Evolutionary conservation across 2,329 filamentous ascomycete species (phyloP), one percentile per base, ranked within the genome.

Genomic region (Calonectria multiphialidica): DNA sequence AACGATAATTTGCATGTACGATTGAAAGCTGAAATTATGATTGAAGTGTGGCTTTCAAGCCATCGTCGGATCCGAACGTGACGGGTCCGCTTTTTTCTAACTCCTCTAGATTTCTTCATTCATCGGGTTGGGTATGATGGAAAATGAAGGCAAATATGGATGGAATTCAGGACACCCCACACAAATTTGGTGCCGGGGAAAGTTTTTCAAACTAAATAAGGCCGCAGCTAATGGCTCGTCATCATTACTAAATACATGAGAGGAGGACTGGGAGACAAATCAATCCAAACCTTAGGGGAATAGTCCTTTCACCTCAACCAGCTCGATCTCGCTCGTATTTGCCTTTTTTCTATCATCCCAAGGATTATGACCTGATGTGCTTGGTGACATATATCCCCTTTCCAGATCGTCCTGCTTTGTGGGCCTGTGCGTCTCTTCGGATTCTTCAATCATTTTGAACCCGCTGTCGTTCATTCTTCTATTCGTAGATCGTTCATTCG

Each of bases 291-390:
- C 16, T 50, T 15, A 50, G 47, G 13, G 23, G 25, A 18, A 30
- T 18, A n/a, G 28, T 8, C 25, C 16, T 18, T 50, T 50, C 47
- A 30, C 47, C 7, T n/a, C 25, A 12, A 55, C 42, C 55, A 74
- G 28, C 49, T 74, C 72, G 8, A 74, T 49, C 10, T 74, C 70
- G 21, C 72, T 72, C 16, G 66, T 66, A 23, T 67, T 8, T 18
- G 47, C 35, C 12, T 55, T 63, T 0, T 64, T 72, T 0, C 59
- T 33, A 3, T 71, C 49, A 1, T 72, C 66, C 57, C 71, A 75
- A 0, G 47, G 35, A 4, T 42, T 50, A 5, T 66, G 45, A 15
- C 64, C 61, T 18, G 63, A 50, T 0, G 53, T 57, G 1, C 45
- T 33, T 9, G 44, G 9, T 6, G 66, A 74, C 1, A 57, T 23